Conservation (phyloP, 176 grass and related monocot genomes). For the Triticum monococcum region DNA sequence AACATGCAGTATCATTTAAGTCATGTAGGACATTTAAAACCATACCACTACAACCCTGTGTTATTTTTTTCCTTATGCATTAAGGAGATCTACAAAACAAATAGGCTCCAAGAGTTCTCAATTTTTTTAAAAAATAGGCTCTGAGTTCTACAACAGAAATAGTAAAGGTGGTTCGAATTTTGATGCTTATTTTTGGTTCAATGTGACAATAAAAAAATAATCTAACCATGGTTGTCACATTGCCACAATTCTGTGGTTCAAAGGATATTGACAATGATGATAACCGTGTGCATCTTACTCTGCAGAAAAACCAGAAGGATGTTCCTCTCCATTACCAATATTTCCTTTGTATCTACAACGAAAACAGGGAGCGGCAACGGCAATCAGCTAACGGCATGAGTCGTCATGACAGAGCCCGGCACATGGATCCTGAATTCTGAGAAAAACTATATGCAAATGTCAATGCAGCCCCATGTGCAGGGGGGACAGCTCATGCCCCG, state of each 20-base stretch:
- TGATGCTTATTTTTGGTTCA: background rate
- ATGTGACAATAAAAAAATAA: background rate
- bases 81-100: background rate
- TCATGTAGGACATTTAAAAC: too few species aligned
- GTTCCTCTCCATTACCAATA: background rate
- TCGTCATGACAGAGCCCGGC: background rate
- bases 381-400: background rate
- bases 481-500: conserved; percentile 23
- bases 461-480: conserved; percentile 38
- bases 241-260: background rate
- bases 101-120: background rate
- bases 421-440: conserved; percentile 17
- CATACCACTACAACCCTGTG: background rate
- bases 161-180: background rate
- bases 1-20: too few species aligned
- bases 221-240: background rate
- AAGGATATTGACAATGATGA: background rate
- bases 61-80: background rate
- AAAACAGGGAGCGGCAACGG: background rate
- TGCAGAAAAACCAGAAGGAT: too few species aligned
- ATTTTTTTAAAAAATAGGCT: background rate
- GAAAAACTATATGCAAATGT: conserved; percentile 20
- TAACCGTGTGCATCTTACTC: too few species aligned
- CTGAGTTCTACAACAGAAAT: background rate
- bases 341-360: background rate